Evolutionary conservation across 176 grass and related monocot genomes (phyloP), one percentile per base, ranked within the genome.

Genomic region (Oryza meyeriana): DNA sequence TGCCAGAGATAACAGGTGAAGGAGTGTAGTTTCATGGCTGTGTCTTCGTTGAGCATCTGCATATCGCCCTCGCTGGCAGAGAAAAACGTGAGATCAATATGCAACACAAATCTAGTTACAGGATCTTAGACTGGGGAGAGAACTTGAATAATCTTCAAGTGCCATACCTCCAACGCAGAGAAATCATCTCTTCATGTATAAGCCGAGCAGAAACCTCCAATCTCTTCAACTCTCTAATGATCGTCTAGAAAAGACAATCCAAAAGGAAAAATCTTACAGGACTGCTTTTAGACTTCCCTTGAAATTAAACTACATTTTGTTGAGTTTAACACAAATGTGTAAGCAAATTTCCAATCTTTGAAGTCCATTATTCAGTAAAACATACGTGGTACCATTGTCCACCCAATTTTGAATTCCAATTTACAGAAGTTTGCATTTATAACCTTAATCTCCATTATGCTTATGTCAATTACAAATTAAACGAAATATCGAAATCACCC

Each of bases 171-270:
- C 80, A 14, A 13, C 64, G 71, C 24, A 92, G 58, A 71, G 71
- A 95, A 50, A 86, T 55, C 88, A 92, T 88, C 50, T 95, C 93
- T 47, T 92, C 85, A 32, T 79, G 79, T 84, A 92, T 87, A 6
- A 86, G 72, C 30, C 83, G 82, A 71, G 85, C 69, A 65, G 61
- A 41, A 80, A 84, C 75, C 48, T 88, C 88, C 85, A 95, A 61
- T 65, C 76, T 84, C 48, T 87, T 88, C 87, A 95, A 71, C 74
- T 95, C 82, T 73, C 16, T 25, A 30, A 58, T 61, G 31, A 90
- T 84, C 18, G 57, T 80, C 86, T 94, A 63, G 63, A 27, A 31
- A 38, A 42, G 52, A 34, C 20, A 27, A 29, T 40, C 25, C 11
- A 59, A 84, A 67, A 52, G 22, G 25, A 52, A 22, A 61, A 66